Base-by-base conservation (phyloP, 148 eudicot species). In the Rhododendron kiyosumense region DNA sequence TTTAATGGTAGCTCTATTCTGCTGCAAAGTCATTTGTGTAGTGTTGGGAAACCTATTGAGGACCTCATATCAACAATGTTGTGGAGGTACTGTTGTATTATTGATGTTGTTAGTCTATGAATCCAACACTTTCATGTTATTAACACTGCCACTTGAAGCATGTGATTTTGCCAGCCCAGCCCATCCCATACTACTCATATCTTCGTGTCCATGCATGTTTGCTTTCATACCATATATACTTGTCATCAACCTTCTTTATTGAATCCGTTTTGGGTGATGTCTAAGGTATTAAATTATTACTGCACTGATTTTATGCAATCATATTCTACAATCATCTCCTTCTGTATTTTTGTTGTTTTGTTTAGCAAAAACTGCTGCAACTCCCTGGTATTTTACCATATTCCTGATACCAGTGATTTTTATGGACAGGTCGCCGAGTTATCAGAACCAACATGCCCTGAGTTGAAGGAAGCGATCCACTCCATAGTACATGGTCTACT, bases 401-500 rank as follows among this genome's bases (percentile, higher is more conserved):
- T n/a, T 78, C 54, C 41, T 83, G 79, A 48, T 76, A 24, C 43
- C 9, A 22, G 61, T 74, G 32, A 69, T 65, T 61, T 83, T 63
- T 52, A 52, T 86, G 6, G 84, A 87, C 90, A 96, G 99, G 97
- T 96, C 71, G 99, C 95, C 26, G 99, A 96, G 93, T 89, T 96
- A 77, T 95, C 99, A 83, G 98, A 95, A 86, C 98, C 99, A 86
- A 92, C 97, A 46, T 94, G 95, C 52, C 89, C 94, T 48, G 98
- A 96, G 86, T 86, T 95, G 61, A 94, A 92, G 90, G 93, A 94
- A 86, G 92, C 92, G 11, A 93, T 96, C 75, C 93, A 91, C 87
- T 96, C 98, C 65, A 94, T 96, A 26, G 95, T 95, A 63, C 97
- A 95, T 89, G 99, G 99, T 88, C 94, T 96, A 79, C 95, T 96